A percentile compares a stretch with the other conserved stretches of the same genome.
These are phyloP conservation scores for Phytophthora aleatoria DNA, from an alignment of 352 stramenopile species.

Conservation along the genomic window DNA sequence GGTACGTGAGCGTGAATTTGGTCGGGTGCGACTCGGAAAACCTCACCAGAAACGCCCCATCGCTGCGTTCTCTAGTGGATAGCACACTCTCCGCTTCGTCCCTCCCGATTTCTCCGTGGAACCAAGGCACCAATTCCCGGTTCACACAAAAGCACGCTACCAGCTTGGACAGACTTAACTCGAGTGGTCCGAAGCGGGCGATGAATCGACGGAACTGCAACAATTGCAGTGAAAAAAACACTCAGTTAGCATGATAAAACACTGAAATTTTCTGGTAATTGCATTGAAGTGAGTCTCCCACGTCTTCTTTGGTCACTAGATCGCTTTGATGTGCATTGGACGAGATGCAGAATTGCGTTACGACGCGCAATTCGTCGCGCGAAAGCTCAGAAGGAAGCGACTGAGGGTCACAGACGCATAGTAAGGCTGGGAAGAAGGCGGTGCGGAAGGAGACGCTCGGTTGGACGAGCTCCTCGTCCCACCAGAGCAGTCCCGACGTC, in stretches of 20 bases:
- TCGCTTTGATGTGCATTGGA: conserved; percentile 46
- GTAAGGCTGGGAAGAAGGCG: conserved; percentile 59
- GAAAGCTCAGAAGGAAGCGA: conserved; percentile 47
- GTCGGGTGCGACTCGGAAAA: conserved; percentile 83
- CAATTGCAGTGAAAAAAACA: conserved; percentile 14
- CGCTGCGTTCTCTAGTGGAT: conserved; percentile 29
- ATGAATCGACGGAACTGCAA: conserved; percentile 65
- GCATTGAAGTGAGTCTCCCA: conserved; percentile 18
- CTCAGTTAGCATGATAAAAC: conserved; percentile 1
- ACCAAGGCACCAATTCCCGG: conserved; percentile 71
- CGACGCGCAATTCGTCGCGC: conserved; percentile 58
- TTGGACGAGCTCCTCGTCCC: conserved; percentile 38
- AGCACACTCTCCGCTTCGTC: conserved; percentile 54
- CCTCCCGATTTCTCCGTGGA: conserved; percentile 66
- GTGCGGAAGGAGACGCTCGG: conserved; percentile 40
- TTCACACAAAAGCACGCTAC: conserved; percentile 66
- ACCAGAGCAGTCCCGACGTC: conserved; percentile 36
- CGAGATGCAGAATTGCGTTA: conserved; percentile 61
- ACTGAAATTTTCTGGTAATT: not conserved
- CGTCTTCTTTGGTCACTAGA: conserved; percentile 50
- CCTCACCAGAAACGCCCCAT: conserved; percentile 76
- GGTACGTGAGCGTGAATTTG: conserved; percentile 80
- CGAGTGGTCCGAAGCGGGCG: conserved; percentile 72
- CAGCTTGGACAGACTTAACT: conserved; percentile 57
- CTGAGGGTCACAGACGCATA: conserved; percentile 43